These are phyloP conservation scores for Collybia nuda DNA, from an alignment of 768 basidiomycete genomes.

Conservation along the genomic window DNA sequence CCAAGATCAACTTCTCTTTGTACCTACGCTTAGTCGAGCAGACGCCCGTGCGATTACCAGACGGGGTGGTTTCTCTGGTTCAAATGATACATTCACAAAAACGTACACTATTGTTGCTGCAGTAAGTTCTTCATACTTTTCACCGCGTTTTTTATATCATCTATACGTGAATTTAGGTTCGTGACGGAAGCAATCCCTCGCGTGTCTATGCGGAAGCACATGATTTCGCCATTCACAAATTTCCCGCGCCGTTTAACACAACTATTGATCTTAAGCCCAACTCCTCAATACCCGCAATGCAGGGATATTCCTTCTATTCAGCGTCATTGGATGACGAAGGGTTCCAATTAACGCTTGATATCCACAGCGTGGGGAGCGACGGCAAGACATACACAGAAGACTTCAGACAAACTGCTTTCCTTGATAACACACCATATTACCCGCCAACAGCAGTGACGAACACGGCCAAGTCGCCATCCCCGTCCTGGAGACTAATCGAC, in stretches of 20 bases:
- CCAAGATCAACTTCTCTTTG: conserved; percentile 44
- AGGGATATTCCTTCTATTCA: conserved; percentile 31
- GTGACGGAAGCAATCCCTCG: conserved; percentile 24
- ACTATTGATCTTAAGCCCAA: conserved; percentile 25
- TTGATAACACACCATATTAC: conserved; percentile 24
- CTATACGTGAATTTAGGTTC: conserved; percentile 16
- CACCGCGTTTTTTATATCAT: neutral
- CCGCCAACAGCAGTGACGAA: conserved; percentile 18
- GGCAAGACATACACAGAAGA: conserved; percentile 28
- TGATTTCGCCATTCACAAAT: conserved; percentile 22
- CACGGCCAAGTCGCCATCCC: conserved; percentile 8
- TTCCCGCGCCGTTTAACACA: conserved; percentile 21
- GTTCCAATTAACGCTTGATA: conserved; percentile 28
- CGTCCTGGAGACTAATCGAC: conserved; percentile 7
- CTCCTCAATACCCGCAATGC: conserved; percentile 16
- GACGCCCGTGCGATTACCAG: conserved; percentile 13
- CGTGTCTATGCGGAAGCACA: conserved; percentile 25
- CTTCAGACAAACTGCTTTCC: conserved; percentile 23
- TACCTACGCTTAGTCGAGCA: conserved; percentile 35
- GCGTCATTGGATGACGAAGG: conserved; percentile 23
- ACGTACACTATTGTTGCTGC: conserved; percentile 24
- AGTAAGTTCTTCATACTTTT: conserved; percentile 12
- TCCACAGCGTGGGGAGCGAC: conserved; percentile 19
- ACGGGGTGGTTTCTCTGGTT: conserved; percentile 23
- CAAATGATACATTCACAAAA: conserved; percentile 19